Evolutionary conservation across 352 stramenopile genomes (phyloP).

Genomic region (Phytophthora pini): DNA sequence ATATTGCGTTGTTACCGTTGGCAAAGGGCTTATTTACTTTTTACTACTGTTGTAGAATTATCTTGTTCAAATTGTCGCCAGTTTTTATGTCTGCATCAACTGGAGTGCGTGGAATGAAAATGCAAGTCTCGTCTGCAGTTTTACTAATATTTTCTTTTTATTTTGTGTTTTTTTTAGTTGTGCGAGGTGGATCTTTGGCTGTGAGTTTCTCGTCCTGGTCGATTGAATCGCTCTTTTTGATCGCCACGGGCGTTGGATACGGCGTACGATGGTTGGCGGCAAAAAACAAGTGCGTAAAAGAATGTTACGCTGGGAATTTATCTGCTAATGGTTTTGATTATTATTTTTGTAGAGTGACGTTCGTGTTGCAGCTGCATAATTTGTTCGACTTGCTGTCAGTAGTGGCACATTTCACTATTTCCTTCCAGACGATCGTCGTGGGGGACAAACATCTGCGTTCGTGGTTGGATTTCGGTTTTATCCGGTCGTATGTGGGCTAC

Average conservation of each 20-base stretch:
- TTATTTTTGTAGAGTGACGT: constrained; percentile 51
- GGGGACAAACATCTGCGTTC: constrained; percentile 63
- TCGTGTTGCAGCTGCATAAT: constrained; percentile 67
- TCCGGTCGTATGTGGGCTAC: constrained; percentile 87
- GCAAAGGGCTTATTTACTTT: not conserved
- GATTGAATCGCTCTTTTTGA: constrained; percentile 79
- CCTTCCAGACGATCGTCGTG: constrained; percentile 70
- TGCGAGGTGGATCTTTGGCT: constrained; percentile 66
- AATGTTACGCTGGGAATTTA: constrained; percentile 3
- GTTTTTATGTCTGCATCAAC: constrained; percentile 79
- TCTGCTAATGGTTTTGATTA: constrained; percentile 1
- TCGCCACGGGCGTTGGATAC: constrained; percentile 76
- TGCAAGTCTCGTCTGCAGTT: constrained; percentile 18
- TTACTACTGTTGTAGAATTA: constrained; percentile 55
- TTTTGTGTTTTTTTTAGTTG: constrained; percentile 46
- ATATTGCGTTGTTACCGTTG: not conserved
- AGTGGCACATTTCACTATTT: constrained; percentile 84
- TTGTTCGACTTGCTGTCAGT: constrained; percentile 86
- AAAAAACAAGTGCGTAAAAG: constrained; percentile 77
- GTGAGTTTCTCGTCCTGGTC: constrained; percentile 86
- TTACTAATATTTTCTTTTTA: constrained; percentile 12
- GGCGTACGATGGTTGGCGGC: constrained; percentile 77
- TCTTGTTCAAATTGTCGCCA: constrained; percentile 80
- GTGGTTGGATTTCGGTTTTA: constrained; percentile 89
- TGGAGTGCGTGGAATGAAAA: constrained; percentile 67